A percentile compares a stretch with the other conserved stretches of the same genome.
Evolutionary conservation across 2,329 filamentous ascomycete genomes (phyloP).

Genomic region (Chaetomium strumarium): DNA sequence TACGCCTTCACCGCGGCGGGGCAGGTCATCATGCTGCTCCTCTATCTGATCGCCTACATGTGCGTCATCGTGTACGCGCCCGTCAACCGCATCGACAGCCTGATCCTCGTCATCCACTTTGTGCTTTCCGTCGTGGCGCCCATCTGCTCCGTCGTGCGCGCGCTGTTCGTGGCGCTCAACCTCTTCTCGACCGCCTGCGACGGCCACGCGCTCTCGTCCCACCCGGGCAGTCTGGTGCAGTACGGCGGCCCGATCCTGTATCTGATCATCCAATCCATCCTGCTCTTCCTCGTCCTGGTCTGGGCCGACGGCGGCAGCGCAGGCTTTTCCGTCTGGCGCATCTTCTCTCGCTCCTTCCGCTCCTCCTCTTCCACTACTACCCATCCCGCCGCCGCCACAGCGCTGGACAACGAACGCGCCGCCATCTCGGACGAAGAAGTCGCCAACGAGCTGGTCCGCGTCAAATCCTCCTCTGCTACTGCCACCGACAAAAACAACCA

Average conservation of each 20-base stretch:
- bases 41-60: conserved; percentile 68
- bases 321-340: conserved; percentile 45
- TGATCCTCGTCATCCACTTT: conserved; percentile 67
- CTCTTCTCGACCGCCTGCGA: conserved; percentile 76
- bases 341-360: conserved; percentile 31
- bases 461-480: conserved; percentile 46
- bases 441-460: conserved; percentile 56
- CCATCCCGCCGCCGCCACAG: conserved; percentile 26
- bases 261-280: conserved; percentile 64
- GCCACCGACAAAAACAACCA: conserved; percentile 16
- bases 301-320: conserved; percentile 74
- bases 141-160: conserved; percentile 66
- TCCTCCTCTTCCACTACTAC: not conserved
- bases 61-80: conserved; percentile 69
- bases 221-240: conserved; percentile 64
- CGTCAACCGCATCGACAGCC: conserved; percentile 59
- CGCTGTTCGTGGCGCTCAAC: conserved; percentile 74
- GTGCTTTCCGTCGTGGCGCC: conserved; percentile 69
- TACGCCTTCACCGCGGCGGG: conserved; percentile 77
- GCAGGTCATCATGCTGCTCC: conserved; percentile 65
- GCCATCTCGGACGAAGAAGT: conserved; percentile 52
- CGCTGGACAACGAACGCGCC: conserved; percentile 38
- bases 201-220: conserved; percentile 54
- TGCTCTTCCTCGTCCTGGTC: conserved; percentile 67
- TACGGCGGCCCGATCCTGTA: conserved; percentile 86